phyloP scores from a whole-genome alignment of 148 eudicot genomes.

The Talinum fruticosum region DNA sequence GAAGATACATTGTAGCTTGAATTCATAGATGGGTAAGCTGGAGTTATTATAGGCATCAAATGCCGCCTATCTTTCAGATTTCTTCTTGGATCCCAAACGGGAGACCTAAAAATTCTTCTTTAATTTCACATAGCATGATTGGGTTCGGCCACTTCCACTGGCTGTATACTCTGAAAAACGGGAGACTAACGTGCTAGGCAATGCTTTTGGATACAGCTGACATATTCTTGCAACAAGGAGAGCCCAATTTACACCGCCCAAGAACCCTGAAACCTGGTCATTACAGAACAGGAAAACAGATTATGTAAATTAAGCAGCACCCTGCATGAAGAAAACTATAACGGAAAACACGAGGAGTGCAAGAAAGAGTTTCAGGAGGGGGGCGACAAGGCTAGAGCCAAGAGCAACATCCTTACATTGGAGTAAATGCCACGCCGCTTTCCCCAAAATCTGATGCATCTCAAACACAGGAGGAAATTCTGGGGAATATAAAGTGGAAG shows the following conservation, averaged over 20 bases:
- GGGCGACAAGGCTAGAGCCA: background rate
- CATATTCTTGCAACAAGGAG: too few relatives aligned
- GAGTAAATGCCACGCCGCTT: slow-evolving; percentile 51
- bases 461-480: slow-evolving; percentile 22
- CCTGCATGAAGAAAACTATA: background rate
- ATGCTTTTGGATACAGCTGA: slow-evolving; percentile 39
- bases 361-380: background rate
- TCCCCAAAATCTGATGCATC: slow-evolving; percentile 54
- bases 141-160: too few relatives aligned
- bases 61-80: slow-evolving; percentile 42
- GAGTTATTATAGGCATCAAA: slow-evolving; percentile 54
- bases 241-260: too few relatives aligned
- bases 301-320: slow-evolving; percentile 14
- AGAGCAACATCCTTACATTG: slow-evolving; percentile 27
- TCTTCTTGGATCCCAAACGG: slow-evolving; percentile 50
- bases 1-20: slow-evolving; percentile 54
- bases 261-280: too few relatives aligned
- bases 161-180: slow-evolving; percentile 50
- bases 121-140: slow-evolving; percentile 42
- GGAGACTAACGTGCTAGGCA: slow-evolving; percentile 44
- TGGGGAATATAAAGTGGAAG: background rate
- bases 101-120: slow-evolving; percentile 38
- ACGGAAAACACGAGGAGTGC: background rate
- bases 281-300: too few relatives aligned
- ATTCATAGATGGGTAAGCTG: slow-evolving; percentile 55